Evolutionary conservation across 257 asterid genomes (phyloP).

Genomic region (Mentha longifolia): DNA sequence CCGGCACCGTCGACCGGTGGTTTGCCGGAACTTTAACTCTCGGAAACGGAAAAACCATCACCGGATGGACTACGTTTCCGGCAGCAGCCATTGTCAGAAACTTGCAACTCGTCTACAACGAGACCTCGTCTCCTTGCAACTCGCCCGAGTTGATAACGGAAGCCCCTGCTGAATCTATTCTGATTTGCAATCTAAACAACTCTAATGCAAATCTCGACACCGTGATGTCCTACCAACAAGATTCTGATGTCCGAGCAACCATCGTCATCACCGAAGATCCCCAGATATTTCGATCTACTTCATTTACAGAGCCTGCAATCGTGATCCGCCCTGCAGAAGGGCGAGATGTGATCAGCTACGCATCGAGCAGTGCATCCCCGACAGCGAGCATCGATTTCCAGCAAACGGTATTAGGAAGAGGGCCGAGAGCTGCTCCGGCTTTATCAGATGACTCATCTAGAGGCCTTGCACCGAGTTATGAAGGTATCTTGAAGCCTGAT

Average conservation of each 20-base stretch:
- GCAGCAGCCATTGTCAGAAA: slow-evolving; percentile 16
- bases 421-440: slow-evolving; percentile 39
- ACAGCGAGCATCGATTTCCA: slow-evolving; percentile 41
- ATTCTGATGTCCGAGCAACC: slow-evolving; percentile 28
- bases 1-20: too few species aligned
- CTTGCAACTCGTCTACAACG: slow-evolving; percentile 30
- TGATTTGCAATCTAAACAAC: slow-evolving; percentile 22
- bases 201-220: background rate
- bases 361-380: slow-evolving; percentile 12
- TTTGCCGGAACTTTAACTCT: too few species aligned
- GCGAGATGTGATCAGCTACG: slow-evolving; percentile 27
- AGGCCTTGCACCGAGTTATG: slow-evolving; percentile 39
- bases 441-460: slow-evolving; percentile 37
- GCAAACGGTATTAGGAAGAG: slow-evolving; percentile 38
- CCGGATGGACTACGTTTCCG: slow-evolving; percentile 45
- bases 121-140: slow-evolving; percentile 28
- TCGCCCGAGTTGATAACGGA: background rate
- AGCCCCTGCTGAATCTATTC: slow-evolving; percentile 17
- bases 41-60: slow-evolving; percentile 42
- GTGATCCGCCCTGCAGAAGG: slow-evolving; percentile 35
- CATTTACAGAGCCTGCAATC: slow-evolving; percentile 35
- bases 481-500: slow-evolving; percentile 44
- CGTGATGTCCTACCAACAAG: background rate
- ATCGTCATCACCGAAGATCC: slow-evolving; percentile 38
- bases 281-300: slow-evolving; percentile 9